Base-by-base conservation (phyloP, 2,329 filamentous ascomycete species). In the Fusarium hostae region DNA sequence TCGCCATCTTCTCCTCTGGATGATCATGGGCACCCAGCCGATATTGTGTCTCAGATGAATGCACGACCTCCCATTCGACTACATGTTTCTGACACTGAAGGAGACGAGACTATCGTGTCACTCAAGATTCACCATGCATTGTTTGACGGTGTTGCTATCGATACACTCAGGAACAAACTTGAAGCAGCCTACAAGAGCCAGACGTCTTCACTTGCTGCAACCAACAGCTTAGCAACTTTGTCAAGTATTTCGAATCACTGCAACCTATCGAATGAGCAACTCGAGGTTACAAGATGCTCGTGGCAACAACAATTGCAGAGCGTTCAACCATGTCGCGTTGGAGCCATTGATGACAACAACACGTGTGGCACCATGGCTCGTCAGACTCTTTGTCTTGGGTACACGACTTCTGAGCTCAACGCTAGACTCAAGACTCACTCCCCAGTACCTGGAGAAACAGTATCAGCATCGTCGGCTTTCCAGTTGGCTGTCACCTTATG, bases 91-190 rank as follows among this genome's bases (percentile, higher is more conserved):
- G 22, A 24, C 0, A 20, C 5, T 1, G 15, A 10, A 1, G 4
- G 6, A 1, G 15, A n/a, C 2, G 37, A 35, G 9, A 4, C 15
- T 0, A 20, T 40, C 5, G 35, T 59, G 4, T 40, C 67, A 3
- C 12, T 70, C 16, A 71, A 39, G 18, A 68, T 71, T 1, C 68
- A 70, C 3, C 68, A 70, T 9, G 63, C 68, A 9, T 34, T 70
- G 2, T 70, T 63, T 2, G 68, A 70, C 2, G 68, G 67, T 13
- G 47, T 51, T 7, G 68, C 68, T 9, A 59, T 70, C 2, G 20
- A 51, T 0, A 6, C 50, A 2, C 63, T 70, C 7, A 67, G 61
- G 39, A n/a, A 6, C 2, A 71, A 57, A 7, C 12, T 71, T 4
- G 68, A 71, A 11, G 16, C 37, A 1, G 22, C 6, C 1, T 70